Conservation (phyloP, 1,284 basidiomycete species). For the Ustilago trichophora region DNA sequence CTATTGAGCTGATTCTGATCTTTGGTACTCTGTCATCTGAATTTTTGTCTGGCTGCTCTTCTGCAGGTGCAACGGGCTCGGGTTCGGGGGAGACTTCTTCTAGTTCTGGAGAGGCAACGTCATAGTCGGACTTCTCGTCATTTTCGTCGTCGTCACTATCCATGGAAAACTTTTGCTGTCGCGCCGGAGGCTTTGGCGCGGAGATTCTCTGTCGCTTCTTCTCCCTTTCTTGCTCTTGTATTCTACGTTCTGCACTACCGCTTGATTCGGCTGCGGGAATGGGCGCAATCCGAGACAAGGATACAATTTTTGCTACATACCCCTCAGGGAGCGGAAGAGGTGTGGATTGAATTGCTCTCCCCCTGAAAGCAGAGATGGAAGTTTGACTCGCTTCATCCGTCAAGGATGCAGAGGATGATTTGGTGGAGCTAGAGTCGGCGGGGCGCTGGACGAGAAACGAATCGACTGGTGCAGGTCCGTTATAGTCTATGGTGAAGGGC, state of each 20-base stretch:
- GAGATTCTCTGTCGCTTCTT: slow-evolving; percentile 11
- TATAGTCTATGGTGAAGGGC: slow-evolving; percentile 51
- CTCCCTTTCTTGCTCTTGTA: slow-evolving; percentile 4
- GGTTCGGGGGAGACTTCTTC: too few species aligned
- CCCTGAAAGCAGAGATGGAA: slow-evolving; percentile 37
- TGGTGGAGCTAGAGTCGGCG: background rate
- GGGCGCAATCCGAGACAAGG: slow-evolving; percentile 9
- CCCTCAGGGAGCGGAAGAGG: slow-evolving; percentile 25
- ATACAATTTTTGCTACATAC: slow-evolving; percentile 23
- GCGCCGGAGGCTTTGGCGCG: slow-evolving; percentile 5
- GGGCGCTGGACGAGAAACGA: slow-evolving; percentile 37
- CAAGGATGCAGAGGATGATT: background rate
- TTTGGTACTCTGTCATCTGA: background rate
- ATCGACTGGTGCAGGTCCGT: slow-evolving; percentile 44
- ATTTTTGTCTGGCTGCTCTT: too few species aligned
- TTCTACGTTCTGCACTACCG: too few species aligned
- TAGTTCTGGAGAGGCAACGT: too few species aligned
- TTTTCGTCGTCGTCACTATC: slow-evolving; percentile 48
- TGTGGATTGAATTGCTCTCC: slow-evolving; percentile 35
- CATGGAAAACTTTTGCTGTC: slow-evolving; percentile 46
- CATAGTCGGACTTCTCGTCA: too few species aligned
- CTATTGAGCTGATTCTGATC: slow-evolving; percentile 13
- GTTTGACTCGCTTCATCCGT: too few species aligned
- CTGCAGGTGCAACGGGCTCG: too few species aligned
- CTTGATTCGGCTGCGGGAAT: too few species aligned